Conservation (phyloP, 228 moss, liverwort and hornwort species). For the Sphagnum magellanicum region DNA sequence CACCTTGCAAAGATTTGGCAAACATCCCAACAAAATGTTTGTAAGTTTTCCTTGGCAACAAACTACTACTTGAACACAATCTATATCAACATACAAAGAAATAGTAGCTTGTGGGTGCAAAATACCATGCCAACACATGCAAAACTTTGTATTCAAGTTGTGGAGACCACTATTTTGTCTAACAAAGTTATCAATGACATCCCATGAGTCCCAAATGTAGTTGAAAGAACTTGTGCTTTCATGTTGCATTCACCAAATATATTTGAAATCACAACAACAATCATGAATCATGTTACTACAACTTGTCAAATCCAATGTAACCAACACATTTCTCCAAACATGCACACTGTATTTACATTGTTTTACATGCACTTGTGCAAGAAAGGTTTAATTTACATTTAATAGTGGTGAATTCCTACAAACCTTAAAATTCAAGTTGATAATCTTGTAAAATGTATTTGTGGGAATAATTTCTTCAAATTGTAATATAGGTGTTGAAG, state of each 20-base stretch:
- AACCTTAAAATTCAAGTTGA: conserved; percentile 71
- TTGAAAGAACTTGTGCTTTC: conserved; percentile 68
- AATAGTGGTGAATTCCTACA: not conserved
- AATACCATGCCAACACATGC: conserved; percentile 49
- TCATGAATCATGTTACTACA: too few relatives aligned
- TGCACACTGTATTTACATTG: not conserved
- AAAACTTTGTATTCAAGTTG: conserved; percentile 53
- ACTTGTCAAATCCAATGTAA: not conserved
- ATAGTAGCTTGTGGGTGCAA: not conserved
- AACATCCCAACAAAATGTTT: conserved; percentile 19
- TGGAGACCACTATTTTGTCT: conserved; percentile 50
- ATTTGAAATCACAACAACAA: too few relatives aligned
- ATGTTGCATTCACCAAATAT: conserved; percentile 18
- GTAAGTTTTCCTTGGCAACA: not conserved
- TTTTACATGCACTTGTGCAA: not conserved
- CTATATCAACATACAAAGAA: not conserved
- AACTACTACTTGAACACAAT: not conserved
- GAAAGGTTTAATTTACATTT: not conserved
- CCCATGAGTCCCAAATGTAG: not conserved
- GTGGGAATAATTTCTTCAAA: conserved; percentile 73
- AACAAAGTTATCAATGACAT: not conserved
- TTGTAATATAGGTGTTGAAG: conserved; percentile 89
- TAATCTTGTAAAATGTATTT: conserved; percentile 64
- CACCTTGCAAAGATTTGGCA: conserved; percentile 15
- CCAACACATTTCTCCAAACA: not conserved